Conservation (phyloP, 345 rosid genomes). For the Lepidium aucheri region DNA sequence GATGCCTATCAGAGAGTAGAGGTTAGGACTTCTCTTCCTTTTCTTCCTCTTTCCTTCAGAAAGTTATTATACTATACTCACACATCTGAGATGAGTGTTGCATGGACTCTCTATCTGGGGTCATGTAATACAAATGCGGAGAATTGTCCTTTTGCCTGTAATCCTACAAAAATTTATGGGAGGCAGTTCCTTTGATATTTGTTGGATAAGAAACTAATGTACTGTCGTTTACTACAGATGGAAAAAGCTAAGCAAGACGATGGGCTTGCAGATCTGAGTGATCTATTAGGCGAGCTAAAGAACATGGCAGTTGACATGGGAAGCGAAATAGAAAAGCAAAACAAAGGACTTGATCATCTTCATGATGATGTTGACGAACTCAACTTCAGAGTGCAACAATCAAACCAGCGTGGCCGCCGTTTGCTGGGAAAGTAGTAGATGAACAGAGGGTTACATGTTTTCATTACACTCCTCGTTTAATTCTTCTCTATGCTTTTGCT, state of each 20-base stretch:
- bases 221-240: slow-evolving; percentile 32
- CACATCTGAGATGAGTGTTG: not conserved
- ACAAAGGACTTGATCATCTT: slow-evolving; percentile 54
- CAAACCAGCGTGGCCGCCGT: slow-evolving; percentile 56
- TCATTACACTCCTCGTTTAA: no score
- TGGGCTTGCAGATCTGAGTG: slow-evolving; percentile 69
- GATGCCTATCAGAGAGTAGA: slow-evolving; percentile 70
- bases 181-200: not conserved
- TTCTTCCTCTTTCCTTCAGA: not conserved
- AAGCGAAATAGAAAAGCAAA: slow-evolving; percentile 73
- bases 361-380: slow-evolving; percentile 65
- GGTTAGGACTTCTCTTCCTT: slow-evolving; percentile 37
- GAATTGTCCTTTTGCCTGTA: not conserved
- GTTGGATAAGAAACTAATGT: not conserved
- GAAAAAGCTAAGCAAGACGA: slow-evolving; percentile 90
- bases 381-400: slow-evolving; percentile 47
- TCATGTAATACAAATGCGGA: not conserved
- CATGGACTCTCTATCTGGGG: not conserved
- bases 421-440: slow-evolving; percentile 82
- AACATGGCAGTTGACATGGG: slow-evolving; percentile 93
- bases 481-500: not conserved
- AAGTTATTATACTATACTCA: not conserved
- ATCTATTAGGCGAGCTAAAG: slow-evolving; percentile 72
- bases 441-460: not conserved
- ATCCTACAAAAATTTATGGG: no score